These are phyloP conservation scores for Aurantiochytrium sp. DNA, from an alignment of 108 stramenopile genomes.

Conservation along the genomic window DNA sequence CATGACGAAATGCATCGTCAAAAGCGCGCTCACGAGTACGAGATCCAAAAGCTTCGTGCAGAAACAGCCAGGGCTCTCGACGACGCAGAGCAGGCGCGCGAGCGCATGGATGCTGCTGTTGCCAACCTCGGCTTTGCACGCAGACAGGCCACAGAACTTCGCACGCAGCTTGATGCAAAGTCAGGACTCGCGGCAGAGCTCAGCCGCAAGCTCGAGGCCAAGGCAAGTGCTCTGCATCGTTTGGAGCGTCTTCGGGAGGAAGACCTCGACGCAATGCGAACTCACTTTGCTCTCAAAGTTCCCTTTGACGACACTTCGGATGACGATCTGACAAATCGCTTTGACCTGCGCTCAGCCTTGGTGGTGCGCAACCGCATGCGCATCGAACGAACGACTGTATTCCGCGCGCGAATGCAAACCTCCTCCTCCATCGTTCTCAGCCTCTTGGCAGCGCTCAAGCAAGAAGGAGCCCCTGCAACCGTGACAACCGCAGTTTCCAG, in stretches of 20 bases:
- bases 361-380: not conserved
- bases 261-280: not conserved
- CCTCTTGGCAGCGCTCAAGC: too few relatives aligned
- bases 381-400: not conserved
- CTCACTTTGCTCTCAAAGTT: not conserved
- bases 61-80: not conserved
- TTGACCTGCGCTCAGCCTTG: not conserved
- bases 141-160: not conserved
- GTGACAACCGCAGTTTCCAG: too few relatives aligned
- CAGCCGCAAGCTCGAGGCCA: constrained; percentile 4
- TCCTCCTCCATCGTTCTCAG: not conserved
- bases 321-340: not conserved
- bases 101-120: not conserved
- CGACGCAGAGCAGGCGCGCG: not conserved
- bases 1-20: not conserved
- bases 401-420: not conserved
- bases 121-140: not conserved
- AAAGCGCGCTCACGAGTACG: not conserved
- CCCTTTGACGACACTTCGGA: not conserved
- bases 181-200: not conserved
- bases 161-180: not conserved
- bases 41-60: not conserved
- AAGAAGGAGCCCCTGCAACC: too few relatives aligned
- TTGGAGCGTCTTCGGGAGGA: not conserved
- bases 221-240: not conserved